A percentile compares a stretch with the other conserved stretches of the same genome.
Evolutionary conservation across 139 green algal species (phyloP).

Genomic region (Bryopsis sp.): DNA sequence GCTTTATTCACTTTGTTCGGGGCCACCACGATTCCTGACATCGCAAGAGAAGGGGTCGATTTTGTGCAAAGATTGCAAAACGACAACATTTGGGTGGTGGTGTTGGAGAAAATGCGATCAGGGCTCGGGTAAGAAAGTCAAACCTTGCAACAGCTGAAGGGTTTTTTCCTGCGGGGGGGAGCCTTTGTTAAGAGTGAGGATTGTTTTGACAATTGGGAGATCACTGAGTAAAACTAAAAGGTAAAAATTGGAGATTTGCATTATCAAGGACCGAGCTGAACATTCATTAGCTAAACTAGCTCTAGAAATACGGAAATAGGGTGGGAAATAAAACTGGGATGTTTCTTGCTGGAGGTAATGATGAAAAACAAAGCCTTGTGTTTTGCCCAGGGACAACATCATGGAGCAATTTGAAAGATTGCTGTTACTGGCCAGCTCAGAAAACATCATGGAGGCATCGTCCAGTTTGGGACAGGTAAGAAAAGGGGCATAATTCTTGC

Average conservation of each 20-base stretch:
- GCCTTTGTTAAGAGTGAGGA: too few relatives aligned
- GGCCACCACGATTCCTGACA: slow-evolving; percentile 77
- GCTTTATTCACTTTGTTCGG: slow-evolving; percentile 44
- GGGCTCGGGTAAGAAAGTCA: slow-evolving; percentile 69
- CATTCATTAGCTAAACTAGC: too few relatives aligned
- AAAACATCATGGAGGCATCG: slow-evolving; percentile 54
- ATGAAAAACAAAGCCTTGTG: too few relatives aligned
- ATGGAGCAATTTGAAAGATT: slow-evolving; percentile 86
- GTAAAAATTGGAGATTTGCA: too few relatives aligned
- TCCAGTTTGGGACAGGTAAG: not conserved
- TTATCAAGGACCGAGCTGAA: not conserved
- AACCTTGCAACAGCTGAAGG: too few relatives aligned
- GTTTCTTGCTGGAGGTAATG: too few relatives aligned
- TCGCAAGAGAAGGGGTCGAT: slow-evolving; percentile 73
- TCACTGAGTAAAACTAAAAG: too few relatives aligned
- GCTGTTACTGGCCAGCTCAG: slow-evolving; percentile 62
- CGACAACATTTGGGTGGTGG: slow-evolving; percentile 84
- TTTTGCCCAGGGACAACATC: slow-evolving; percentile 72
- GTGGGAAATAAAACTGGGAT: too few relatives aligned
- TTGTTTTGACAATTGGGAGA: too few relatives aligned
- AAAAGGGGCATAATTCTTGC: too few relatives aligned
- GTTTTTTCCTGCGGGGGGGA: too few relatives aligned
- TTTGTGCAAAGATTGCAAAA: slow-evolving; percentile 76
- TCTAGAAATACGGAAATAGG: too few relatives aligned
- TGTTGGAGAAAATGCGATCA: slow-evolving; percentile 76